A percentile compares a stretch with the other conserved stretches of the same genome.
phyloP scores from a whole-genome alignment of 176 grass and related monocot genomes.

The Panicum miliaceum region DNA sequence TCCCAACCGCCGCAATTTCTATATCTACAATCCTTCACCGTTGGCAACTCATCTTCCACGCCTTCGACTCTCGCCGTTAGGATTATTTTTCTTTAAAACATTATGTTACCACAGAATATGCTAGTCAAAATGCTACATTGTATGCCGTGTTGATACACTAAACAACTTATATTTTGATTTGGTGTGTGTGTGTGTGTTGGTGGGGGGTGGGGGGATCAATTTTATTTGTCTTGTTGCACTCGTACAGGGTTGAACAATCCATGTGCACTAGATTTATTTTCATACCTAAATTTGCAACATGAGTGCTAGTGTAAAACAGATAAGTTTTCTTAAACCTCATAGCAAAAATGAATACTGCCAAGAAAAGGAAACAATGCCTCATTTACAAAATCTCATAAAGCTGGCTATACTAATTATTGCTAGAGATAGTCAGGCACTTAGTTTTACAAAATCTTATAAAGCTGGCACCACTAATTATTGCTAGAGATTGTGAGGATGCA shows the following conservation, averaged over 20 bases:
- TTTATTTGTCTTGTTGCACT: neutral
- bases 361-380: too few species aligned
- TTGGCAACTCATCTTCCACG: too few species aligned
- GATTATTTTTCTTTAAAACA: neutral
- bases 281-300: neutral
- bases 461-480: neutral
- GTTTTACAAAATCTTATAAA: neutral
- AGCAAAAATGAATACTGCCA: neutral
- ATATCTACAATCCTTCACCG: too few species aligned
- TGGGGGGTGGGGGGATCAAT: neutral
- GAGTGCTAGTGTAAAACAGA: neutral
- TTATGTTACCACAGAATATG: neutral
- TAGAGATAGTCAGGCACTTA: neutral
- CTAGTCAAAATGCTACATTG: neutral
- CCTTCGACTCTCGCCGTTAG: neutral
- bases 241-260: too few species aligned
- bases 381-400: neutral
- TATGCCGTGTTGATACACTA: neutral
- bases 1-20: too few species aligned
- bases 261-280: neutral
- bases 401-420: neutral
- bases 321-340: neutral
- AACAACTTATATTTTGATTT: neutral
- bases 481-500: too few species aligned
- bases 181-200: too few species aligned